A percentile compares a stretch with the other conserved stretches of the same genome.
phyloP scores from a whole-genome alignment of 2,329 filamentous ascomycete genomes.

The Didymella arachidicola region DNA sequence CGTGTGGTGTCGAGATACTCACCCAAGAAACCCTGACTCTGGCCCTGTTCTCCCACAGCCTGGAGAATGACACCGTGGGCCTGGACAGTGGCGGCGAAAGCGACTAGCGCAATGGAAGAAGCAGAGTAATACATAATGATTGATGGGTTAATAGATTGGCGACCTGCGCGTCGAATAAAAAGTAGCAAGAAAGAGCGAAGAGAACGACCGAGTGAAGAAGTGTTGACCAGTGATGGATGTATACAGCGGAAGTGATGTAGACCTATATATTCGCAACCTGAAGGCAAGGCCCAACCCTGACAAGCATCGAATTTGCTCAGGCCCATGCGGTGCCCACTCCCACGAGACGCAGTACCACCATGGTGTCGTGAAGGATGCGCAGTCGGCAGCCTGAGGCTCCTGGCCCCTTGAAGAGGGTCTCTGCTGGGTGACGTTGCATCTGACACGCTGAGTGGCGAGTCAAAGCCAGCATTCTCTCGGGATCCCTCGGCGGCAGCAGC shows the following conservation, averaged over 20 bases:
- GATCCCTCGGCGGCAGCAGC: conserved; percentile 22
- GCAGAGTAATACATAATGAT: conserved; percentile 40
- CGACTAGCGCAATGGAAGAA: conserved; percentile 42
- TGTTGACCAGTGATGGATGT: conserved; percentile 13
- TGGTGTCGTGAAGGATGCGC: conserved; percentile 20
- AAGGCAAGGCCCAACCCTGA: conserved; percentile 2
- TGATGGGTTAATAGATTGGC: conserved; percentile 27
- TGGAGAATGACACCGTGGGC: conserved; percentile 44
- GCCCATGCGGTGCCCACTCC: conserved; percentile 32
- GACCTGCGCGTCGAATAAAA: conserved; percentile 42
- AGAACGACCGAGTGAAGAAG: conserved; percentile 20
- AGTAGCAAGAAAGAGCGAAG: conserved; percentile 28
- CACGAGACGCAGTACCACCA: conserved; percentile 33
- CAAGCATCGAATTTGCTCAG: conserved; percentile 11
- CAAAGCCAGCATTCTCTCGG: conserved; percentile 3
- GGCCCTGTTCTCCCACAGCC: conserved; percentile 39
- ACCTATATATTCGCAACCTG: conserved; percentile 28
- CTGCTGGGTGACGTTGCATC: conserved; percentile 13
- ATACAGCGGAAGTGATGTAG: conserved; percentile 4
- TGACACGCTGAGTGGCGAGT: conserved; percentile 3
- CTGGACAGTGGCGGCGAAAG: conserved; percentile 38
- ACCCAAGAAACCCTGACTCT: conserved; percentile 46
- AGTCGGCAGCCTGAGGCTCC: conserved; percentile 22
- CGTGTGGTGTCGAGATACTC: background rate
- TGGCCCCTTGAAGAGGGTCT: conserved; percentile 19